Base-by-base conservation (phyloP, 1,139 yeast species). In the Geotrichum carabidarum region DNA sequence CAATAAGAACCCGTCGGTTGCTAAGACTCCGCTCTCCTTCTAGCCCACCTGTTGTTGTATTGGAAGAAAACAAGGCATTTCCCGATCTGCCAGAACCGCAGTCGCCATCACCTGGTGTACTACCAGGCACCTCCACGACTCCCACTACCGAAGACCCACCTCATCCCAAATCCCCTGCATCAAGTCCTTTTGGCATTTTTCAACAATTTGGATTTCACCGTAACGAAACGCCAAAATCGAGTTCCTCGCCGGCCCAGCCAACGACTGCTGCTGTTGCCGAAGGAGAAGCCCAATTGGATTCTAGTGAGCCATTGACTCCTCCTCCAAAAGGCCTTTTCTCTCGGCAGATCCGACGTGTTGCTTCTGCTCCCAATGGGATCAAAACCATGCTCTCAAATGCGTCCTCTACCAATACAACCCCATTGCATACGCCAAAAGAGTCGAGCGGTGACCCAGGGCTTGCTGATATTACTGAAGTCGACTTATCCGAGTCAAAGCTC, bases 311-410 rank as follows among this genome's bases (percentile, higher is more conserved):
- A 27, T 22, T 53, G 40, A 50, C 53, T 34, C 63, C 55, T 32
- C 65, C 61, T 46, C 56, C 61, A 7, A 63, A 58, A 58, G 71
- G 74, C 2, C 70, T 77, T 2, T 74, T 81, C 63, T 84, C 77
- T 53, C 72, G 79, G 54, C 81, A 81, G 4, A 72, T 86, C 32
- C 74, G 93, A 58, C 74, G 94, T 55, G 94, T 86, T 1, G 91
- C 94, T 0, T 86, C 94, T 0, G 94, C 94, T 0, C 95, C 95
- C 1, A 73, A 85, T 54, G 86, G 77, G 11, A 64, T 78, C 50
- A 66, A 67, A 54, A 64, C 61, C 38, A 61, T 69, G 58, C 59
- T 66, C 14, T 47, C 51, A 6, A 51, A 48, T 43, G 34, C 55
- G 36, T 55, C 52, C 35, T 57, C 51, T 9, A 47, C 55, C 22